Evolutionary conservation across 768 basidiomycete species (phyloP), one percentile per base, ranked within the genome.

Genomic region (Collybia sordida): DNA sequence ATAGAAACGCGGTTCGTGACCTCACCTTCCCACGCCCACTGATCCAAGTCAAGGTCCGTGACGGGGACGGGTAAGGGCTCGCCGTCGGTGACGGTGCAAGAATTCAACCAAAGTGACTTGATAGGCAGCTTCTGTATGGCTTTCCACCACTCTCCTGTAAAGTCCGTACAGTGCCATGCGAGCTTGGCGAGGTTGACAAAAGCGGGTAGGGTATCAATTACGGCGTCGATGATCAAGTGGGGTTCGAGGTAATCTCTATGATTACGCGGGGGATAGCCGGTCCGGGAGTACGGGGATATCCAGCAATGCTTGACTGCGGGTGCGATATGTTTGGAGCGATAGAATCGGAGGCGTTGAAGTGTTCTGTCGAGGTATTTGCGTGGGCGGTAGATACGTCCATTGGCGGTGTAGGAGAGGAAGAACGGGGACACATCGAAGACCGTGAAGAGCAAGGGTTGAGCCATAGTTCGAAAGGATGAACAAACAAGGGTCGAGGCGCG

Each of bases 21-120:
- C 17, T 58, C 56, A 6, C 68, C 70, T 45, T 67, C 63, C 70
- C 70, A 71, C 24, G 68, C 66, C 68, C 68, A 71, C 23, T 71
- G 68, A 47, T 71, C 70, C 18, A 71, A 49, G 49, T 69, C 67
- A 14, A 71, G 61, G 34, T 64, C 58, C 8, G 37, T 41, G 40
- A 71, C 49, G 11, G 40, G 44, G 14, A 65, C 54, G 2, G 56
- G 53, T 3, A 51, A 42, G 11, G 37, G 21, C 12, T 47, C 25
- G 1, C 44, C 31, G 17, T 50, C 51, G 0, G 54, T 55, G 19
- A 69, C 53, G 3, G 60, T 50, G 17, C 63, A 67, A 7, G 68
- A 67, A 31, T 71, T 69, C 3, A 73, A 50, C 66, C 70, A 70
- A 19, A 72, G 28, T 17, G 57, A 59, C 17, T 52, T 61, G 41